phyloP scores from a whole-genome alignment of 495 filamentous ascomycete species.

The Glarea lozoyensis region DNA sequence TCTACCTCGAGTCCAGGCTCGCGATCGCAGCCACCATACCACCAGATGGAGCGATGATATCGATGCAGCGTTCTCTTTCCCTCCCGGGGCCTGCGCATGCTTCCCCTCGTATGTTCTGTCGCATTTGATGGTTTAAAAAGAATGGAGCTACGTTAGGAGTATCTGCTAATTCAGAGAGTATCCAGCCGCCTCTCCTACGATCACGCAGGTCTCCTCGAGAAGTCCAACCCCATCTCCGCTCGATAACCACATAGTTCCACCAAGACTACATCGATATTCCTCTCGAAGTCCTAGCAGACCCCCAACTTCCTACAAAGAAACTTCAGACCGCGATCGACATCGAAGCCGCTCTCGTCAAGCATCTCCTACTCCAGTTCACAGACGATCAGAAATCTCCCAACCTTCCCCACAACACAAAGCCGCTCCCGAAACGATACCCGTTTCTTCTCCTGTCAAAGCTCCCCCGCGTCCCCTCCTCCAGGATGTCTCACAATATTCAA shows the following conservation, averaged over 20 bases:
- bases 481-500: conserved; percentile 40
- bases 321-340: conserved; percentile 11
- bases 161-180: conserved; percentile 7
- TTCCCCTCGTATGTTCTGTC: conserved; percentile 25
- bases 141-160: no score
- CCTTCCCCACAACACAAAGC: conserved; percentile 3
- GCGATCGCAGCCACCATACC: conserved; percentile 13
- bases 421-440: background rate
- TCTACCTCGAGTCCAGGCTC: conserved; percentile 11
- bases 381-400: conserved; percentile 6
- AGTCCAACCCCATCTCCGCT: conserved; percentile 20
- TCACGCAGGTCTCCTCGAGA: conserved; percentile 22
- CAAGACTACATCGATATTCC: conserved; percentile 18
- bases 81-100: conserved; percentile 25
- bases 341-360: conserved; percentile 10
- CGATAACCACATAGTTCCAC: conserved; percentile 12
- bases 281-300: conserved; percentile 19
- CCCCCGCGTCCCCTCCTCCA: conserved; percentile 38
- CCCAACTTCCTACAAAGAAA: conserved; percentile 17
- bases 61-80: conserved; percentile 26
- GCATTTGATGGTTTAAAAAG: no score
- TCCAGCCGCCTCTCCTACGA: conserved; percentile 22
- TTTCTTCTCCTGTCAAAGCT: conserved; percentile 18
- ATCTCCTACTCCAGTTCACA: conserved; percentile 17
- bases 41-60: conserved; percentile 27